Conservation (phyloP, 495 filamentous ascomycete species). For the Penicillium flavigenum region DNA sequence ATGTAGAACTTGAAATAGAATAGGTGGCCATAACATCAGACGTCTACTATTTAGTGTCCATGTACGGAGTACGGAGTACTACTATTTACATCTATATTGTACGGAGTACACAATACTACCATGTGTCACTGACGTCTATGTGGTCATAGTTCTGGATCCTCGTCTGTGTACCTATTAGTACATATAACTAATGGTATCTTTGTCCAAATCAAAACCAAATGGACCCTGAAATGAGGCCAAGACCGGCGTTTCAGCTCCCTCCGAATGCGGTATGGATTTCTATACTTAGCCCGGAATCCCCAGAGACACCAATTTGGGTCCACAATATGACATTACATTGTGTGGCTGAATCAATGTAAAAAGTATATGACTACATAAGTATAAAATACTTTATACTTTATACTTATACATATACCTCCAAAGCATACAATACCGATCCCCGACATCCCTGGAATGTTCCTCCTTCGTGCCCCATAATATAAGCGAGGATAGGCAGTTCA, state of each 20-base stretch:
- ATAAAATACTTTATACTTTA: not conserved
- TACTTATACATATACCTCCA: not conserved
- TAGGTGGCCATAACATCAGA: no score
- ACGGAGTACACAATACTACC: no score
- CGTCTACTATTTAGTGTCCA: no score
- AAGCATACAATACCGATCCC: not conserved
- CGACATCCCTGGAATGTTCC: not conserved
- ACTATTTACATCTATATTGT: no score
- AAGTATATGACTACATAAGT: not conserved
- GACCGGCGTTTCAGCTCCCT: conserved; percentile 11
- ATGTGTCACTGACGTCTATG: no score
- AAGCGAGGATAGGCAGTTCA: not conserved
- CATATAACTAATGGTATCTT: no score
- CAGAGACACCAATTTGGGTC: not conserved
- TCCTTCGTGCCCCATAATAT: not conserved
- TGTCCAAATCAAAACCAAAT: not conserved
- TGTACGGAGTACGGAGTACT: no score
- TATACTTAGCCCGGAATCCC: conserved; percentile 12
- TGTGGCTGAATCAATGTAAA: not conserved
- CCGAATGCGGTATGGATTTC: conserved; percentile 12
- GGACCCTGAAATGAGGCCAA: conserved; percentile 13
- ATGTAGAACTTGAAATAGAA: no score
- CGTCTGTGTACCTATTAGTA: no score
- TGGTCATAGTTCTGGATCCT: no score
- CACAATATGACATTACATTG: not conserved